Evolutionary conservation across 2,329 filamentous ascomycete species (phyloP), one percentile per base, ranked within the genome.

Genomic region (Simplicillium sp.): DNA sequence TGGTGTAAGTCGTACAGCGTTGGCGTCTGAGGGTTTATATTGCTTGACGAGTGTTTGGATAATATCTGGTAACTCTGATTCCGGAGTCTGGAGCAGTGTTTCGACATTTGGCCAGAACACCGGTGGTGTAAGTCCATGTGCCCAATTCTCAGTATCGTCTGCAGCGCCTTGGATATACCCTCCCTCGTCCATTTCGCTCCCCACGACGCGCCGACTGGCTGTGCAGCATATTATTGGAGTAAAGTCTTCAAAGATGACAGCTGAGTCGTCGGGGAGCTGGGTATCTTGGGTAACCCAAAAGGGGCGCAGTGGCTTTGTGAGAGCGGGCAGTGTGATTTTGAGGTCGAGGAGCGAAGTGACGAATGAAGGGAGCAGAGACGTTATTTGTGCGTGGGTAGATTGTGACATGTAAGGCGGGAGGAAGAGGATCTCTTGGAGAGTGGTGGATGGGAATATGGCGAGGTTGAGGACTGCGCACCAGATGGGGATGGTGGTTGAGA

Each of bases 101-200:
- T 75, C 65, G 34, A 65, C 67, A 50, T 95, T 69, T 2, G 60
- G 61, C 92, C 92, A 98, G 62, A 95, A 98, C 0, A 90, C 47
- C 0, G 66, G 58, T 0, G 90, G 78, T 1, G 85, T 92, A 13
- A 97, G 72, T 0, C 87, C 87, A 40, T 75, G 66, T 1, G 88
- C 83, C 92, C 92, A 98, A 50, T 86, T 87, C 67, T 98, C 92
- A 11, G 84, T 87, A 58, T 98, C 92, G 59, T 98, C 92, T 2
- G 84, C 92, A 1, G 90, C 90, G 38, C 92, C 92, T 62, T 97
- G 92, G 44, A 98, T 83, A 55, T 98, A 98, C 4, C 61, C 57
- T 0, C 74, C 77, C 16, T 80, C 83, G 2, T 68, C 68, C 25
- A 56, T 54, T 56, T 90, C 86, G 3, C 75, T 78, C 11, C 80